These are phyloP conservation scores for Pinus tabuliformis DNA, from an alignment of 75 land plant genomes.

Conservation along the genomic window DNA sequence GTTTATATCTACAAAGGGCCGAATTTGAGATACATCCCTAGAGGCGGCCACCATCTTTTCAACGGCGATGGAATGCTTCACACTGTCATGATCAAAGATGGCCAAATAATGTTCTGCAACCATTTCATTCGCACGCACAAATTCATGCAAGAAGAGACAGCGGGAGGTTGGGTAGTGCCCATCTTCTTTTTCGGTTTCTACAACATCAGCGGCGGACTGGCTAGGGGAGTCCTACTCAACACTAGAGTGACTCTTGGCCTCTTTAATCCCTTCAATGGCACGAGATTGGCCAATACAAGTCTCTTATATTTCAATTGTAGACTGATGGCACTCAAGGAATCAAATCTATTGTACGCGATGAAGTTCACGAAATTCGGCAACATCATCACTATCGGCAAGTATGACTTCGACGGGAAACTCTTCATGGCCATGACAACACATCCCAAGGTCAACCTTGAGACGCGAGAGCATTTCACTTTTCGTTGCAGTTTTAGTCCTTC, in stretches of 20 bases:
- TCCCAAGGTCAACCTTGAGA: conserved; percentile 64
- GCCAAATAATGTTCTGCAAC: conserved; percentile 52
- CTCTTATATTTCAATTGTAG: conserved; percentile 38
- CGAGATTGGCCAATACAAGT: conserved; percentile 67
- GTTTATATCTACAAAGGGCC: conserved; percentile 83
- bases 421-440: conserved; percentile 68
- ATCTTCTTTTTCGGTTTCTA: conserved; percentile 51
- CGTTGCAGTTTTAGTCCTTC: conserved; percentile 39
- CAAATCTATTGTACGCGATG: no score
- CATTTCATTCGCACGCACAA: conserved; percentile 66
- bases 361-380: no score
- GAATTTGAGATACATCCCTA: no score
- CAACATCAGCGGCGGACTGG: conserved; percentile 33
- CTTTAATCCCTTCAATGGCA: conserved; percentile 31
- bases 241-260: conserved; percentile 41
- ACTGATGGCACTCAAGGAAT: conserved; percentile 65
- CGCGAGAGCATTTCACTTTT: conserved; percentile 60
- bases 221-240: conserved; percentile 37
- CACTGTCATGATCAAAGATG: conserved; percentile 34
- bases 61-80: conserved; percentile 96
- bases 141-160: conserved; percentile 35
- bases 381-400: conserved; percentile 48
- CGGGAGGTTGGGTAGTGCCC: conserved; percentile 37
- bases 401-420: conserved; percentile 46
- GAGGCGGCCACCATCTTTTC: conserved; percentile 80